These are phyloP conservation scores for Oryza punctata DNA, from an alignment of 176 grass and related monocot species.

Conservation along the genomic window DNA sequence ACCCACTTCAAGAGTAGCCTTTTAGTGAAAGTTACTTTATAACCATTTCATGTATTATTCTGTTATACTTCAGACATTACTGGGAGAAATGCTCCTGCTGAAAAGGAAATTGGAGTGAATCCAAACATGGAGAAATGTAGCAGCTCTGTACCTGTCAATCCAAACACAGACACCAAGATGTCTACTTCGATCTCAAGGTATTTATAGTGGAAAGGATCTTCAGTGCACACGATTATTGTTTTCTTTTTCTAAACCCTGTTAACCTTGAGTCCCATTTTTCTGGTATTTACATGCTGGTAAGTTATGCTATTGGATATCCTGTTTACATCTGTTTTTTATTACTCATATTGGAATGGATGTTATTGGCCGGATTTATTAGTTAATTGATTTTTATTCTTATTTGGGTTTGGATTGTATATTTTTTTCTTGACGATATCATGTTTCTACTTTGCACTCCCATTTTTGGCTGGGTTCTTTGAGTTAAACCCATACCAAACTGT, in stretches of 20 bases:
- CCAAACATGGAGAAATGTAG: slow-evolving; percentile 50
- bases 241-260: slow-evolving; percentile 4
- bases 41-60: slow-evolving; percentile 6
- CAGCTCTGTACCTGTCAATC: slow-evolving; percentile 44
- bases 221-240: neutral
- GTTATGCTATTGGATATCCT: neutral
- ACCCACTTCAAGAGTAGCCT: slow-evolving; percentile 6
- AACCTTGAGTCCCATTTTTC: neutral
- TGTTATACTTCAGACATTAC: slow-evolving; percentile 46
- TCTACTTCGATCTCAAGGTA: slow-evolving; percentile 61
- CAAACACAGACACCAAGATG: slow-evolving; percentile 45
- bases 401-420: slow-evolving; percentile 12
- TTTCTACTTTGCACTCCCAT: neutral
- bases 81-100: slow-evolving; percentile 54
- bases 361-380: neutral
- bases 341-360: neutral
- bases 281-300: neutral
- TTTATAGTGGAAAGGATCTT: slow-evolving; percentile 10
- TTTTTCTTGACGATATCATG: slow-evolving; percentile 11
- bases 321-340: neutral
- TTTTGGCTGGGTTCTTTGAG: neutral
- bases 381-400: neutral
- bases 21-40: neutral
- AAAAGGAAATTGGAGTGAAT: slow-evolving; percentile 68
- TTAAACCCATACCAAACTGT: slow-evolving; percentile 1